Evolutionary conservation across 371 early-diverging fungal species (phyloP).

Genomic region (Lichtheimia hyalospora): DNA sequence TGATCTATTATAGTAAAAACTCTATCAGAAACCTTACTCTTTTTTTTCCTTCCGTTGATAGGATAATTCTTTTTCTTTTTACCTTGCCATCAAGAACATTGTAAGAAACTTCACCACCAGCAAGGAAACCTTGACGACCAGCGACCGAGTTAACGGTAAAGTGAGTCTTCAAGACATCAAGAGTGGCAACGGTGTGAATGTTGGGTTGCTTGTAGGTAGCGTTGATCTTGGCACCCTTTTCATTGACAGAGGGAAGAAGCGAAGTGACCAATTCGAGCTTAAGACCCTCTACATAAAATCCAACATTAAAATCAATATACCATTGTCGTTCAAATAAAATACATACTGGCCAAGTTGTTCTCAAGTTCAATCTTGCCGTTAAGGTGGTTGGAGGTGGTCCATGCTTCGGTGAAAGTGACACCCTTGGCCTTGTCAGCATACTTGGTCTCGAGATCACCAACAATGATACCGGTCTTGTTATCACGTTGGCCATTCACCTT

Average conservation of each 20-base stretch:
- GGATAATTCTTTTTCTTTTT: slow-evolving; percentile 6
- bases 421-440: slow-evolving; percentile 92
- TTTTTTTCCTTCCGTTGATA: no score
- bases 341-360: slow-evolving; percentile 87
- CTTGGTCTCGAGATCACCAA: slow-evolving; percentile 95
- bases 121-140: slow-evolving; percentile 82
- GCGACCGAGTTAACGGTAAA: slow-evolving; percentile 51
- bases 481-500: slow-evolving; percentile 93
- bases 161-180: slow-evolving; percentile 54
- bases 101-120: slow-evolving; percentile 93
- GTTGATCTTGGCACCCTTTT: slow-evolving; percentile 48
- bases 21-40: not conserved
- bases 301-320: not conserved
- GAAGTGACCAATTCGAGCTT: slow-evolving; percentile 49
- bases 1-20: slow-evolving; percentile 42
- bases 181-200: slow-evolving; percentile 45
- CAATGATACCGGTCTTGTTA: slow-evolving; percentile 91
- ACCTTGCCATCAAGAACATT: slow-evolving; percentile 82
- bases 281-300: slow-evolving; percentile 39
- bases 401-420: slow-evolving; percentile 91
- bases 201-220: slow-evolving; percentile 51
- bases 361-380: slow-evolving; percentile 91
- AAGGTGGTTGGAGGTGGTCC: slow-evolving; percentile 92
- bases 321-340: not conserved
- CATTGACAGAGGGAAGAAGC: slow-evolving; percentile 46